Base-by-base conservation (phyloP, 2,329 filamentous ascomycete species). In the Alternaria conjuncta region DNA sequence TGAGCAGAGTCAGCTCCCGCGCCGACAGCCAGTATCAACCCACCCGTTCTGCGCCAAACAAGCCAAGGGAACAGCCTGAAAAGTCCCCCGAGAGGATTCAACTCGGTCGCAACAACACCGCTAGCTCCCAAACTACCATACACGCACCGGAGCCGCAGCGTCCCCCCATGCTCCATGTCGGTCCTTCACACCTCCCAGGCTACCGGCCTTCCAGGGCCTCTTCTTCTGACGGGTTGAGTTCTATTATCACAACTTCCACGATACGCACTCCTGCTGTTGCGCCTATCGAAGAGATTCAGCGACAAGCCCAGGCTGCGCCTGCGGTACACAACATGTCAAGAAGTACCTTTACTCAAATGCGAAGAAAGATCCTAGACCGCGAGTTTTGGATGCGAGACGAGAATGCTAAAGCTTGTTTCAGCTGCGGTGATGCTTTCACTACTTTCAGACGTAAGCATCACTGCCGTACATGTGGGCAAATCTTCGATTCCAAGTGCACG, bases 381-480 rank as follows among this genome's bases (percentile, higher is more conserved):
- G 94, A 98, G 71, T 98, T 97, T 72, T 98, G 95, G 96, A 99
- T 99, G 96, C 92, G 94, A 63, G 96, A 99, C 77, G 96, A 98
- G 75, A 97, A 96, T 66, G 96, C 95, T 63, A 98, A 97, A 77
- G 95, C 97, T 73, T 99, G 96, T 75, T 99, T 97, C 77, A 88
- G 93, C 47, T 99, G 96, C 74, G 93, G 93, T 47, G 91, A 93
- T 62, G 87, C 92, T 2, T 99, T 99, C 75, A 94, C 93, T 0
- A 96, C 95, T 1, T 98, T 98, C 77, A 88, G 96, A 63, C 89
- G 96, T 68, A 99, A 99, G 77, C 96, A 99, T 78, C 96, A 99
- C 80, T 99, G 96, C 79, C 90, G 96, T 68, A 88, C 88, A 0
- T 99, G 96, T 77, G 96, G 96, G n/a, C 97, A 97, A 75, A 99